Base-by-base conservation (phyloP, 805 yeast genomes). In the Lachancea waltii region DNA sequence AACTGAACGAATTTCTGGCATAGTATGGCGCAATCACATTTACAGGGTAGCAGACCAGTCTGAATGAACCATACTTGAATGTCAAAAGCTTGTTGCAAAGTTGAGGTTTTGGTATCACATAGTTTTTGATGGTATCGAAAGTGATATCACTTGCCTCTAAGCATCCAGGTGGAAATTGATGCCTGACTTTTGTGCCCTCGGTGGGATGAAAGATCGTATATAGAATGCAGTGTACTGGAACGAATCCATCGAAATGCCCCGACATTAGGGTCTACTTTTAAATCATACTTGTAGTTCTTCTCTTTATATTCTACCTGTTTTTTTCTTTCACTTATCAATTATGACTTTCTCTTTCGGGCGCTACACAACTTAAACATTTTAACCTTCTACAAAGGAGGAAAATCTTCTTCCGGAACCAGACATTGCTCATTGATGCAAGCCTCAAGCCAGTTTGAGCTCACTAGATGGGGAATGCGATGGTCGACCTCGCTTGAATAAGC, bases 201-300 rank as follows among this genome's bases (percentile, higher is more conserved):
- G 92, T 84, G 0, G 97, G 97, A 52, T 92, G 97, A 62, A 92
- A 92, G 0, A 85, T 85, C 0, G 96, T 79, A 59, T 85, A 92
- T 58, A 92, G 89, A 31, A 87, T 68, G 2, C 96, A 92, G 41
- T 76, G 70, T 13, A 92, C 86, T n/a, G 95, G 95, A 5, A 81
- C 82, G 54, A 89, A 87, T 15, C 95, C 95, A 58, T 53, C 56
- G 30, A 58, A 58, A n/a, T 45, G 47, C 20, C 44, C 45, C n/a
- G 44, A 41, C 60, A 55, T 57, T 10, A 6, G 7, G n/a, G 16
- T 17, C 14, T n/a, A 17, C 9, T 10, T 13, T 4, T 4, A 16
- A 4, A 14, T 15, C 9, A 4, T 11, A 23, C 7, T 7, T 13
- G 4, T 7, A 7, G 13, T 23, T 23, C n/a, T n/a, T n/a, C n/a